Percentiles rank a stretch among this genome's conserved stretches.
Conservation (phyloP, 2,329 filamentous ascomycete genomes). For the Cladophialophora exuberans region DNA sequence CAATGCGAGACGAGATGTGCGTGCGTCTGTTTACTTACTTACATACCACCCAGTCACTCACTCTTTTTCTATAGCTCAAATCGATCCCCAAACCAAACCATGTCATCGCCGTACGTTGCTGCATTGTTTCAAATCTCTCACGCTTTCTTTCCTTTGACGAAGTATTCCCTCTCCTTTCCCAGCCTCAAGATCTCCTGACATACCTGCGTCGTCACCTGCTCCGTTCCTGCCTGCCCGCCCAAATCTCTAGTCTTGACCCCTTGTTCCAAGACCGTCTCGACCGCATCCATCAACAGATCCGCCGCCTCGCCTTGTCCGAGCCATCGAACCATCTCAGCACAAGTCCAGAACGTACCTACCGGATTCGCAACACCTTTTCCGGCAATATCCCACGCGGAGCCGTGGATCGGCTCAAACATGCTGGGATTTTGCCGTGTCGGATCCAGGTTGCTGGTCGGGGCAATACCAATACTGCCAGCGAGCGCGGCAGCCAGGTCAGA, state of each 20-base stretch:
- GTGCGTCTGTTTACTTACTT: background rate
- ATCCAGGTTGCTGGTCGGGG: constrained; percentile 70
- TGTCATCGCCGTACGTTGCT: background rate
- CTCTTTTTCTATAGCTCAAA: background rate
- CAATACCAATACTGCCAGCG: constrained; percentile 72
- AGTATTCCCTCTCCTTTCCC: constrained; percentile 10
- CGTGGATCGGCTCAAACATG: constrained; percentile 68
- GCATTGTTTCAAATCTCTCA: background rate
- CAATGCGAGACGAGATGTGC: background rate
- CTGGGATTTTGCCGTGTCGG: constrained; percentile 63
- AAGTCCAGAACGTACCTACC: constrained; percentile 70
- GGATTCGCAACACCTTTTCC: constrained; percentile 97
- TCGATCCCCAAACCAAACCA: background rate
- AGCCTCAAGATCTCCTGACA: constrained; percentile 34
- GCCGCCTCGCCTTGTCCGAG: constrained; percentile 63
- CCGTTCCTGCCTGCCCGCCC: constrained; percentile 60
- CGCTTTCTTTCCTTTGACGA: constrained; percentile 3
- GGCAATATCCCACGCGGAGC: constrained; percentile 93
- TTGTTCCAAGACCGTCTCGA: constrained; percentile 63
- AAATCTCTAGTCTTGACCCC: constrained; percentile 63
- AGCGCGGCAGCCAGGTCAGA: constrained; percentile 72
- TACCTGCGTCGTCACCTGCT: constrained; percentile 62
- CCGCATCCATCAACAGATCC: constrained; percentile 59
- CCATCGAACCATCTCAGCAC: constrained; percentile 69
- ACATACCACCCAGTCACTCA: background rate